A percentile compares a stretch with the other conserved stretches of the same genome.
Evolutionary conservation across 202 grass and related monocot genomes (phyloP).

Genomic region (Bolboschoenoplectus hybrid): DNA sequence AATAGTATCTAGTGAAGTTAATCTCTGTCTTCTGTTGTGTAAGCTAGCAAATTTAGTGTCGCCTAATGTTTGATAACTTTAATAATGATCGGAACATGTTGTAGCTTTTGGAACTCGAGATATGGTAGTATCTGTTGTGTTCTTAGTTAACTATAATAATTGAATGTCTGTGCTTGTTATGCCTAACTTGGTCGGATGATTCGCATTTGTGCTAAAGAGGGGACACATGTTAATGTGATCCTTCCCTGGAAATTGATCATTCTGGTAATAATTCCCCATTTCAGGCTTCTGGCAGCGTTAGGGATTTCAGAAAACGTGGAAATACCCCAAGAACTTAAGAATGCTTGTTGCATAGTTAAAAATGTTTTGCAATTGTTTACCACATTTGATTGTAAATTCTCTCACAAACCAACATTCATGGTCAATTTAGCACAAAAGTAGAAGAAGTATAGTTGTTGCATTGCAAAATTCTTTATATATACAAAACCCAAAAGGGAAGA

Average conservation of each 20-base stretch:
- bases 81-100: neutral
- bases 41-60: slow-evolving; percentile 10
- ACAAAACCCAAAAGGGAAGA: neutral
- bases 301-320: neutral
- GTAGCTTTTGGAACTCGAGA: slow-evolving; percentile 14
- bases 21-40: slow-evolving; percentile 14
- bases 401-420: neutral
- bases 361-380: neutral
- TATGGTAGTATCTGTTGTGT: neutral
- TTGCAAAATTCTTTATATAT: neutral
- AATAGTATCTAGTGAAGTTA: slow-evolving; percentile 23
- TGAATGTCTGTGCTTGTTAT: neutral
- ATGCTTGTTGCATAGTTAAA: neutral
- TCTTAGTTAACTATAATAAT: neutral
- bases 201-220: neutral
- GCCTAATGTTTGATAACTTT: neutral
- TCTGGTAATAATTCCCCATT: neutral
- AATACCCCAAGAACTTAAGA: neutral
- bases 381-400: neutral
- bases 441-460: neutral
- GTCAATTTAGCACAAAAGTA: neutral
- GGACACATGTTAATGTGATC: neutral
- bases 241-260: neutral
- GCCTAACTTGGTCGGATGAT: neutral
- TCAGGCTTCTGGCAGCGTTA: neutral